A percentile compares a stretch with the other conserved stretches of the same genome.
Evolutionary conservation across 1,139 yeast genomes (phyloP).

Genomic region (Hansenula sp.): DNA sequence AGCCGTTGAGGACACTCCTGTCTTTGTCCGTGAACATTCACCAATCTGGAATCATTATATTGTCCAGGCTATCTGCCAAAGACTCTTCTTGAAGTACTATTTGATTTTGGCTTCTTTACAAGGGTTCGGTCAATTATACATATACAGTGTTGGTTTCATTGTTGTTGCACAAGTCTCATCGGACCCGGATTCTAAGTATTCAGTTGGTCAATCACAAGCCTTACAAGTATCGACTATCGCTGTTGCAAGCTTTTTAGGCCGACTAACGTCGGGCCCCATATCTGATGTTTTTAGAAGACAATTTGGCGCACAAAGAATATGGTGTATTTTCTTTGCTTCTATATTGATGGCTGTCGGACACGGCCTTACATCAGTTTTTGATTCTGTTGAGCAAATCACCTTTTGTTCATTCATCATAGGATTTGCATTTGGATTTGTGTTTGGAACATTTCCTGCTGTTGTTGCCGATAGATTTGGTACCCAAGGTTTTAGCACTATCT

Average conservation of each 20-base stretch:
- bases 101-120: slow-evolving; percentile 58
- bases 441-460: slow-evolving; percentile 79
- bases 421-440: slow-evolving; percentile 73
- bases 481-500: slow-evolving; percentile 66
- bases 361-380: slow-evolving; percentile 28
- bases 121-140: slow-evolving; percentile 59
- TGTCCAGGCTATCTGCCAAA: slow-evolving; percentile 15
- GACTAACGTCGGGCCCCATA: slow-evolving; percentile 47
- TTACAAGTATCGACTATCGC: slow-evolving; percentile 54
- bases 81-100: slow-evolving; percentile 44
- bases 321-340: slow-evolving; percentile 59
- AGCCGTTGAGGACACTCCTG: slow-evolving; percentile 25
- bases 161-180: slow-evolving; percentile 65
- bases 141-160: slow-evolving; percentile 58
- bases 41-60: slow-evolving; percentile 24
- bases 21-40: slow-evolving; percentile 21
- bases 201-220: slow-evolving; percentile 44
- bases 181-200: slow-evolving; percentile 51
- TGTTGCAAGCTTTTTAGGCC: slow-evolving; percentile 50
- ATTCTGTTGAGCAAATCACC: slow-evolving; percentile 26
- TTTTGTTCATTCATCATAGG: slow-evolving; percentile 64
- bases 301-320: slow-evolving; percentile 55
- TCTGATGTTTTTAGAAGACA: slow-evolving; percentile 53
- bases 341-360: slow-evolving; percentile 43
- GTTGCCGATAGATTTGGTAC: slow-evolving; percentile 77